Evolutionary conservation across 2,329 filamentous ascomycete genomes (phyloP), one percentile per base, ranked within the genome.

Genomic region (Fusarium mexicanum): DNA sequence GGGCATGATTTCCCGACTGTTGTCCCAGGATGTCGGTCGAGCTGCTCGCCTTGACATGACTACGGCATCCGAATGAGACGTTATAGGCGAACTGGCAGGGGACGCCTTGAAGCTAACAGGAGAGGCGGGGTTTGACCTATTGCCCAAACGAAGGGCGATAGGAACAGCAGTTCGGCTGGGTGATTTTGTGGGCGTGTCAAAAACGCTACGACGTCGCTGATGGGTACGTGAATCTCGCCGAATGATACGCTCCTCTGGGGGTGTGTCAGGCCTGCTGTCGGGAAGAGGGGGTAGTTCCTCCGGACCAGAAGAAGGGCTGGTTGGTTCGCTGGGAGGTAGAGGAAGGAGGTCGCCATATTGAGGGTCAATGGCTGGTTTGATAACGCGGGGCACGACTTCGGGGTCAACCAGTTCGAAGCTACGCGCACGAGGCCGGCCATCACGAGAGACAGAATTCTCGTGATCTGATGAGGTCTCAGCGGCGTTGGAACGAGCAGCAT

Each of bases 1-100:
- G 1, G 95, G 95, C 75, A 93, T 91, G 77, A 95, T 92, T 79
- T 96, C 94, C 62, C 89, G 89, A 24, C 87, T 87, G 72, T 83
- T 89, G 50, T 91, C 90, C 90, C 90, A 91, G 1, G 89, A 91
- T 18, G 84, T 90, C 18, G 89, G 89, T 10, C 90, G 86, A 29
- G 85, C 78, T 47, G 83, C 79, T 57, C 83, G 81, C 74, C 83
- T 86, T 20, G 81, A 67, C 55, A 67, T 71, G n/a, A 61, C 78
- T 24, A 79, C 69, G 20, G 78, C 72, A 18, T 87, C 84, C 10
- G 79, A 68, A 54, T 80, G 79, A 2, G 79, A 72, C n/a, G 79
- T 73, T 14, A 80, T 73, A 17, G 83, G 79, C 13, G 82, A 82
- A 47, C 73, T 69, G 7, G 80, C 69, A 16, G 86, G 84, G 9